Evolutionary conservation across 106 monocot genomes (phyloP).

Genomic region (Agapanthus africanus): DNA sequence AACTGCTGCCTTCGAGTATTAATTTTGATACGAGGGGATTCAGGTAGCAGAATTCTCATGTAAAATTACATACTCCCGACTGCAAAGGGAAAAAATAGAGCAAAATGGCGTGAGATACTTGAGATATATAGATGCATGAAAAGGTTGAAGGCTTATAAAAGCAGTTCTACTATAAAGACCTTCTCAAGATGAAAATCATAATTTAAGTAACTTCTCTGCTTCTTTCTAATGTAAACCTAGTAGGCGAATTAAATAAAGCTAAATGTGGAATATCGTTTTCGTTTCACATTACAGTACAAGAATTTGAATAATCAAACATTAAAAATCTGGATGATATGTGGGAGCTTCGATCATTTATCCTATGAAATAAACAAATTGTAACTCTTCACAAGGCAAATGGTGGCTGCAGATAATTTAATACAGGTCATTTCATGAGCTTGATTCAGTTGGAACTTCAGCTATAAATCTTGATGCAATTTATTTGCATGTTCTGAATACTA

Average conservation of each 20-base stretch:
- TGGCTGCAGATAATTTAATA: not conserved
- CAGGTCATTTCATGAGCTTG: no score
- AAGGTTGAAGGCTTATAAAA: not conserved
- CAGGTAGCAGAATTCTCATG: constrained; percentile 38
- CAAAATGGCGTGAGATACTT: not conserved
- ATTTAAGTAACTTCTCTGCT: not conserved
- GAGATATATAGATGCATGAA: not conserved
- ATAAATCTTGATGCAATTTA: no score
- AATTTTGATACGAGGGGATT: not conserved
- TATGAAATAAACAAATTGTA: not conserved
- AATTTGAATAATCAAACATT: not conserved
- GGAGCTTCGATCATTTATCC: not conserved
- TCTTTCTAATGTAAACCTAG: not conserved
- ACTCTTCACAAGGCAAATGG: not conserved
- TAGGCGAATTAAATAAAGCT: not conserved
- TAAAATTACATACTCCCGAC: constrained; percentile 54
- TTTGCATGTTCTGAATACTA: no score
- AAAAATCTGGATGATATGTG: not conserved
- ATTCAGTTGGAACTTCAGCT: no score
- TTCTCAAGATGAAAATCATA: not conserved
- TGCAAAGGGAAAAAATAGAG: constrained; percentile 18
- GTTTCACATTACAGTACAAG: not conserved
- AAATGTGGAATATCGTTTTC: not conserved
- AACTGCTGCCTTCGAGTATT: not conserved
- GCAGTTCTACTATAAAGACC: not conserved